Conservation (phyloP, 2,329 filamentous ascomycete genomes). For the Botrytis fabae region DNA sequence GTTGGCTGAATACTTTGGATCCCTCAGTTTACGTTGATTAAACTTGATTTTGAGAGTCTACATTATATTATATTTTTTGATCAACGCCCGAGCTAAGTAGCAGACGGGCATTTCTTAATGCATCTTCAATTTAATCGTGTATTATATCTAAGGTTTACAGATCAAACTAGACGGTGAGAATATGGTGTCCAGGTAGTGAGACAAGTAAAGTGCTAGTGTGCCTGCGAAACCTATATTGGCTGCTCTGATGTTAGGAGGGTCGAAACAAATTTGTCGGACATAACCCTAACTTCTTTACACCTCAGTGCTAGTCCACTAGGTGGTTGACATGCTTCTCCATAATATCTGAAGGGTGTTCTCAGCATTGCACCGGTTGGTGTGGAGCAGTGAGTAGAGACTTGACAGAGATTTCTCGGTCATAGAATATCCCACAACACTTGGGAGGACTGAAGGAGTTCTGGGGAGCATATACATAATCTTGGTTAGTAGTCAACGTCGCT, state of each 20-base stretch:
- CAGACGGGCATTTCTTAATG: neutral
- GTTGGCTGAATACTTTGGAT: neutral
- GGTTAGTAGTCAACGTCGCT: neutral
- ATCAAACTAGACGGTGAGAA: too few species aligned
- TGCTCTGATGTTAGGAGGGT: neutral
- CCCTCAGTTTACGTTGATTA: neutral
- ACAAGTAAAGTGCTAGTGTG: neutral
- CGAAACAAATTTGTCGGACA: neutral
- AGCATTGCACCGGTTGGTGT: neutral
- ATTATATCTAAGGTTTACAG: too few species aligned
- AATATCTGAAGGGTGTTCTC: neutral
- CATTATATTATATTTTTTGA: neutral
- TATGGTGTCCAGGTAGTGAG: neutral
- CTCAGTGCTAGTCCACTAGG: neutral
- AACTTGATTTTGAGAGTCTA: neutral
- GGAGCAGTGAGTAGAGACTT: neutral
- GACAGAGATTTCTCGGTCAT: neutral
- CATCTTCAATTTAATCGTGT: neutral
- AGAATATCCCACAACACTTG: neutral
- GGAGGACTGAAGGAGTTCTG: neutral
- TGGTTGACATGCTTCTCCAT: neutral
- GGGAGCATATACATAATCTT: neutral
- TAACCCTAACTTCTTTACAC: neutral
- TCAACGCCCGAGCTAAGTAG: neutral
- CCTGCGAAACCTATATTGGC: neutral